Evolutionary conservation across 108 stramenopile species (phyloP), one percentile per base, ranked within the genome.

Genomic region (Licmophora abbreviata): DNA sequence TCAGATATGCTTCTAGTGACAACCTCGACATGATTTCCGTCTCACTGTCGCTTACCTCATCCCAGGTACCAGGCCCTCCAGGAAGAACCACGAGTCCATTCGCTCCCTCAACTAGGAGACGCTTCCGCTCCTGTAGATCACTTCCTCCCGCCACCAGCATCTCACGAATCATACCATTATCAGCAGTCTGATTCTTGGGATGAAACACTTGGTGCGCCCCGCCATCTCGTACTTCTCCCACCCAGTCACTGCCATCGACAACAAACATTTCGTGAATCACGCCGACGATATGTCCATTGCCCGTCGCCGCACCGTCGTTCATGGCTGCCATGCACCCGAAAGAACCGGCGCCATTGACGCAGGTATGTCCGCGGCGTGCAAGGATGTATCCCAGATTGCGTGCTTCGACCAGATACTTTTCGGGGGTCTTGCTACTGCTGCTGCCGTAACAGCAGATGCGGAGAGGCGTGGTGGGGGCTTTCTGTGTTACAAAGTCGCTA

Each of bases 11-110:
- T 18, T 21, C 23, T 1, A 24, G 2, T 1, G 0, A 18, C 4
- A 29, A 1, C 20, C 24, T 21, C 22, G 21, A 30, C 28, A 28
- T n/a, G 33, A 36, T 41, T 3, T 29, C 32, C 37, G 2, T 29
- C 12, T 4, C 7, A 15, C 14, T 17, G 8, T 37, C 46, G 51
- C 68, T 32, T 46, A 80, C 60, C 59, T 91, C 92, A 59, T 94
- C 92, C 79, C 81, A 94, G 2, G 92, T 94, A 29, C 92, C 92
- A 5, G 92, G 85, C 4, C 97, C 97, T 6, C 97, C 97, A 12
- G 97, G 97, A 51, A 96, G 46, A 0, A 95, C 95, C 12, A 95
- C 71, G 31, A 98, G 60, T 1, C 69, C 90, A 48, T 93, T 83
- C 1, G 83, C 68, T 29, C 69, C 72, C 30, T 91, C 66, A 3